A percentile compares a stretch with the other conserved stretches of the same genome.
Conservation (phyloP, 768 basidiomycete genomes). For the Leccinum pellstonianum region DNA sequence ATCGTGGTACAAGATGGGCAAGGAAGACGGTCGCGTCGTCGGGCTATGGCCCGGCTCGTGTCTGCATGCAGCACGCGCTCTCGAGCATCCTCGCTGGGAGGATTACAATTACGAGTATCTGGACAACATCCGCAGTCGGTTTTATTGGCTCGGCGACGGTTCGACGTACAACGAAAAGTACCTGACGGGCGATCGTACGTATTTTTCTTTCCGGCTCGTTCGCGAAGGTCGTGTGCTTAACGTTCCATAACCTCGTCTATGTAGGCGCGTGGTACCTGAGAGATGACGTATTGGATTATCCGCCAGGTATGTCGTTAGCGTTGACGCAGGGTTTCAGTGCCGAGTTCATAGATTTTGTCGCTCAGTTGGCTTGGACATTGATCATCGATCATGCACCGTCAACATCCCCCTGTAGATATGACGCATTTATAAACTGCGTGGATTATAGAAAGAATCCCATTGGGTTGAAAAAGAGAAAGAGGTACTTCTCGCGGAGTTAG, state of each 20-base stretch:
- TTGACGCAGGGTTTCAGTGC: neutral
- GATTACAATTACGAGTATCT: slow-evolving; percentile 55
- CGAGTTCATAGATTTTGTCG: neutral
- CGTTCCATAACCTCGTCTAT: neutral
- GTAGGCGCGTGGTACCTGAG: slow-evolving; percentile 17
- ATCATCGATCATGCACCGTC: too few relatives aligned
- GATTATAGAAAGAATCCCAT: too few relatives aligned
- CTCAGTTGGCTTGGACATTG: neutral
- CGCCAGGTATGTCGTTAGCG: slow-evolving; percentile 6
- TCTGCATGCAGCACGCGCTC: slow-evolving; percentile 47
- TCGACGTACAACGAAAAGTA: slow-evolving; percentile 52
- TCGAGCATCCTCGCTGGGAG: slow-evolving; percentile 62
- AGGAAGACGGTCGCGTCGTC: slow-evolving; percentile 52
- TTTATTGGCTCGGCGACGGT: slow-evolving; percentile 63
- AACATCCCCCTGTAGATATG: too few relatives aligned
- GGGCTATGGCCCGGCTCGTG: slow-evolving; percentile 65
- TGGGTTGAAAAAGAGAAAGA: too few relatives aligned
- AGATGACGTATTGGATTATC: slow-evolving; percentile 15
- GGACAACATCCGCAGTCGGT: slow-evolving; percentile 43
- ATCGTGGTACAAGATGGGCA: slow-evolving; percentile 65
- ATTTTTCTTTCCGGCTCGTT: slow-evolving; percentile 32
- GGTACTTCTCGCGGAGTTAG: too few relatives aligned
- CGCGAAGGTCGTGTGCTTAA: slow-evolving; percentile 39
- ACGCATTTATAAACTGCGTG: too few relatives aligned
- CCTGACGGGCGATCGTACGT: slow-evolving; percentile 37